Evolutionary conservation across 495 filamentous ascomycete genomes (phyloP).

Genomic region (Melanomma pulvis-pyrius): DNA sequence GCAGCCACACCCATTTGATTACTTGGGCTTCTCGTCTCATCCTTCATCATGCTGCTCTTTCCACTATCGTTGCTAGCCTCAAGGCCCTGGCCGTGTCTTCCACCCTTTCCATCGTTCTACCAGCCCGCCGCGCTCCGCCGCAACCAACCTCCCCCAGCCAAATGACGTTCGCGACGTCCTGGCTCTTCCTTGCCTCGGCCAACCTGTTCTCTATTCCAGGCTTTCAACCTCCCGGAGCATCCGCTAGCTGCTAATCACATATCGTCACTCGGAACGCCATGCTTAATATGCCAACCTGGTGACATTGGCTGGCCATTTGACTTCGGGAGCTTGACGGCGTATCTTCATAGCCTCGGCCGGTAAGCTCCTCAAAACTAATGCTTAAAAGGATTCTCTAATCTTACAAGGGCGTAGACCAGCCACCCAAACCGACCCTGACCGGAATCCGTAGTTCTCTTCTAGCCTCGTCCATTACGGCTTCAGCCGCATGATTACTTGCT

Average conservation of each 20-base stretch:
- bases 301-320: not conserved
- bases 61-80: not conserved
- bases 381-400: not conserved
- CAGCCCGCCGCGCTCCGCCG: no score
- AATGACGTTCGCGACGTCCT: not conserved
- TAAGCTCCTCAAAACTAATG: not conserved
- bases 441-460: not conserved
- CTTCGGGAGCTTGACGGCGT: not conserved
- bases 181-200: no score
- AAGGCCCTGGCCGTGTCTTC: no score
- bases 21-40: not conserved
- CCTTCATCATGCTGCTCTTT: not conserved
- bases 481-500: slow-evolving; percentile 6
- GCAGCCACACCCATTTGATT: slow-evolving; percentile 1
- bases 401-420: not conserved
- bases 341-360: not conserved
- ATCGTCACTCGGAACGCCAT: not conserved
- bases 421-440: not conserved
- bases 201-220: not conserved
- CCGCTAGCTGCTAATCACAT: not conserved
- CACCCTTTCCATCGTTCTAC: not conserved
- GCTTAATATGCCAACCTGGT: not conserved
- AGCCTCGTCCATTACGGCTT: not conserved
- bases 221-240: not conserved
- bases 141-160: no score